Percentiles rank a stretch among this genome's conserved stretches.
These are phyloP conservation scores for Zoysia japonica DNA, from an alignment of 176 grass and related monocot genomes.

Conservation along the genomic window DNA sequence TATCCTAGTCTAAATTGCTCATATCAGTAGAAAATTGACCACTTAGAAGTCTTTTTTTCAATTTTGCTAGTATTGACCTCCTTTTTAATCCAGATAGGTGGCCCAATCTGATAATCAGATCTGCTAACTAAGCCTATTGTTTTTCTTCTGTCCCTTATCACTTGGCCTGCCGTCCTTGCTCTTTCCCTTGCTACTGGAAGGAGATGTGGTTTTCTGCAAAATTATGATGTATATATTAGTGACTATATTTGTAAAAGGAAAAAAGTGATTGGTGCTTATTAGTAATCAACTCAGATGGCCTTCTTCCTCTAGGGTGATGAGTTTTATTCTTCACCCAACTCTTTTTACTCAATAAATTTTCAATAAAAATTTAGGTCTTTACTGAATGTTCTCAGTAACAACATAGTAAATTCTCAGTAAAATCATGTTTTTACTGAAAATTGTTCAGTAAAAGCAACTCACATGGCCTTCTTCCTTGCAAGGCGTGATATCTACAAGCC, in stretches of 20 bases:
- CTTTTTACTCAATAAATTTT: too few relatives aligned
- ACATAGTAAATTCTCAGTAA: too few relatives aligned
- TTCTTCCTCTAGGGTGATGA: too few relatives aligned
- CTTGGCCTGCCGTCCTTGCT: background rate
- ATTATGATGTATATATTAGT: background rate
- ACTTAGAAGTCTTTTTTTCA: background rate
- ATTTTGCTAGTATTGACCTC: background rate
- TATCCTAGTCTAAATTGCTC: background rate
- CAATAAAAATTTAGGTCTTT: too few relatives aligned
- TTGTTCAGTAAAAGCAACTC: background rate
- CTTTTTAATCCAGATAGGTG: constrained; percentile 29
- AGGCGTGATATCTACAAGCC: background rate
- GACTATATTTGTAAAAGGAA: background rate
- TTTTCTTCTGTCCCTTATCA: background rate
- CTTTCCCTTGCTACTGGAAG: background rate
- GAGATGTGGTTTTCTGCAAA: background rate
- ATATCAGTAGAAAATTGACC: background rate
- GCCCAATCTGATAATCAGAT: background rate
- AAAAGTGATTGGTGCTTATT: background rate
- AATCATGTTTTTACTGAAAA: too few relatives aligned
- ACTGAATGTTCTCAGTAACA: too few relatives aligned
- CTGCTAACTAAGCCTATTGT: too few relatives aligned
- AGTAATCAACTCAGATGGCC: background rate
- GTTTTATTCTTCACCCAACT: too few relatives aligned
- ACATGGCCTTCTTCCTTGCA: background rate